Base-by-base conservation (phyloP, 2,329 filamentous ascomycete species). In the Penicillium occitanis region DNA sequence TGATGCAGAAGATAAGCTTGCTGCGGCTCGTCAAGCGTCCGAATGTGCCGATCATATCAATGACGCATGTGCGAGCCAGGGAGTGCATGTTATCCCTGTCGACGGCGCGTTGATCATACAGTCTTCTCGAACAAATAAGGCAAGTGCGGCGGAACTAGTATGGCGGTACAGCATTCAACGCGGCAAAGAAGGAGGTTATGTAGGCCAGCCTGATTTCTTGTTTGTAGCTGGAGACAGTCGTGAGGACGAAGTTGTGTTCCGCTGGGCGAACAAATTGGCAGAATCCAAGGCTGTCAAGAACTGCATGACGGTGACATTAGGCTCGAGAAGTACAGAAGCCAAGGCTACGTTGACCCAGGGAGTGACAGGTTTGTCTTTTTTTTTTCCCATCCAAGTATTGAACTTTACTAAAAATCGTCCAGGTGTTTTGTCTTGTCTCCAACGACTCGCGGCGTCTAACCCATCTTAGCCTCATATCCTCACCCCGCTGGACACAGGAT, bases 21-120 rank as follows among this genome's bases (percentile, higher is more conserved):
- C 87, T 28, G 93, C 93, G 0, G 84, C 86, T 66, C 88, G 92
- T 22, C 90, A 93, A 72, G 94, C 93, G 0, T 91, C 90, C 22
- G 94, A 98, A 75, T 96, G 93, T 73, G 92, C 92, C 0, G 93
- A 91, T 68, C 93, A 97, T 73, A 95, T 98, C 83, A 98, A 98
- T 74, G 93, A 97, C 74, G 91, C 92, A 0, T 97, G 93, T 75
- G 90, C 92, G 74, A 87, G 86, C 64, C 91, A 96, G 78, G 86
- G 88, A 37, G 90, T 98, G 4, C 92, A 93, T 73, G 94, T 94
- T 5, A 87, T 96, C 19, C 90, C 91, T 1, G 83, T 92, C 14
- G 91, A 95, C 65, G 88, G 91, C 37, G 90, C 89, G 50, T 88
- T 98, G 61, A 84, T 93, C 11, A 92, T 97, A 17, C 93, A 97